Percentiles rank a stretch among this genome's conserved stretches.
phyloP scores from a whole-genome alignment of 2,329 filamentous ascomycete genomes.

The Aureobasidium melanogenum region DNA sequence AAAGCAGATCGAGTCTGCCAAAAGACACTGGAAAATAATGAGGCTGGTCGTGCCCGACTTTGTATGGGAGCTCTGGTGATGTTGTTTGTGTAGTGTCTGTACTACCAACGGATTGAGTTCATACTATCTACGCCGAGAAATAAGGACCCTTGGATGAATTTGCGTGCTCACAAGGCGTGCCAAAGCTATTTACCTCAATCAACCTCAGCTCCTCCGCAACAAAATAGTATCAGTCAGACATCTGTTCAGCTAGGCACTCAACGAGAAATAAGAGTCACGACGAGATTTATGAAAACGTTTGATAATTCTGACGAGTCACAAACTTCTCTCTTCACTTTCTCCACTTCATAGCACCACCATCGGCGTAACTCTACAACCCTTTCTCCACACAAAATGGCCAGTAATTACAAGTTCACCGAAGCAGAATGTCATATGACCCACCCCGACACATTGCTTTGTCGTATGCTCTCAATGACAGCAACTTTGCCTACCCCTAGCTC shows the following conservation, averaged over 20 bases:
- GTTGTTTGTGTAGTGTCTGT: neutral
- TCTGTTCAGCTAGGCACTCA: neutral
- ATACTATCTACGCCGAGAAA: neutral
- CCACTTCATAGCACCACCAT: neutral
- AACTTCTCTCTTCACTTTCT: neutral
- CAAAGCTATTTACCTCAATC: neutral
- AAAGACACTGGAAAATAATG: slow-evolving; percentile 91
- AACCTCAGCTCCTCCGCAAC: neutral
- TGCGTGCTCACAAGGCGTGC: neutral
- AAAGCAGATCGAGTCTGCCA: slow-evolving; percentile 66
- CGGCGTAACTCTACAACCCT: neutral
- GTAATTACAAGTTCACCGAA: neutral
- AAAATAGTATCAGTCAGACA: neutral
- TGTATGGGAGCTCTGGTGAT: slow-evolving; percentile 84
- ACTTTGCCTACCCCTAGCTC: neutral
- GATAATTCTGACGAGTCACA: no score
- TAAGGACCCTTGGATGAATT: neutral
- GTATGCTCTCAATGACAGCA: neutral
- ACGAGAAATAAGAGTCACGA: neutral
- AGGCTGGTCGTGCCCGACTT: slow-evolving; percentile 64
- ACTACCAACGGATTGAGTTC: neutral
- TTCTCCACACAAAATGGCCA: neutral
- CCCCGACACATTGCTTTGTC: neutral
- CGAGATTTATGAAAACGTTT: neutral
- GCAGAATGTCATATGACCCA: neutral